These are phyloP conservation scores for Penicillium concentricum DNA, from an alignment of 2,329 filamentous ascomycete genomes.

Conservation along the genomic window DNA sequence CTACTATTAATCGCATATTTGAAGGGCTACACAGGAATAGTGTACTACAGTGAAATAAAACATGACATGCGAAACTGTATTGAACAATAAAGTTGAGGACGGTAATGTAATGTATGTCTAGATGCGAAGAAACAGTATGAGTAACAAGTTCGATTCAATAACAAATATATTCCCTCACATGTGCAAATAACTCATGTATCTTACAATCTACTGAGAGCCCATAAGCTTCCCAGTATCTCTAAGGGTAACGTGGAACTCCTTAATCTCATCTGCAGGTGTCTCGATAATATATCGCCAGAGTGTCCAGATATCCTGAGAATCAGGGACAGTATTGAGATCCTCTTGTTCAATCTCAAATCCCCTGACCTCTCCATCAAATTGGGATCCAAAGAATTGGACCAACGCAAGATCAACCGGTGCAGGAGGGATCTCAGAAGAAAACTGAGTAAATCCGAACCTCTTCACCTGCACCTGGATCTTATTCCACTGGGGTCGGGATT, in stretches of 20 bases:
- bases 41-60: background rate
- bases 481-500: background rate
- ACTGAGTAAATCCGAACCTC: background rate
- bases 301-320: constrained; percentile 3
- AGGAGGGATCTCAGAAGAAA: background rate
- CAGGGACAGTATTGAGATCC: background rate
- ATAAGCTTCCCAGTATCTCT: background rate
- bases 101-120: background rate
- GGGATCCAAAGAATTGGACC: background rate
- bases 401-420: background rate
- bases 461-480: background rate
- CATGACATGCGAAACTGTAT: background rate
- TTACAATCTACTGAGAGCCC: background rate
- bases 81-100: background rate
- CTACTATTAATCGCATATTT: too few relatives aligned
- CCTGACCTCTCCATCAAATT: background rate
- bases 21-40: background rate
- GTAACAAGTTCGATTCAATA: background rate
- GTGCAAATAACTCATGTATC: background rate
- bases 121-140: background rate
- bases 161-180: background rate
- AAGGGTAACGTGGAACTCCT: background rate
- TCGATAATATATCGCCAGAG: constrained; percentile 2
- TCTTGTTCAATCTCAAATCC: constrained; percentile 5
- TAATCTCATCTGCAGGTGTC: background rate